Percentiles rank a stretch among this genome's conserved stretches.
phyloP scores from a whole-genome alignment of 148 eudicot genomes.

The Rhododendron griersonianum region DNA sequence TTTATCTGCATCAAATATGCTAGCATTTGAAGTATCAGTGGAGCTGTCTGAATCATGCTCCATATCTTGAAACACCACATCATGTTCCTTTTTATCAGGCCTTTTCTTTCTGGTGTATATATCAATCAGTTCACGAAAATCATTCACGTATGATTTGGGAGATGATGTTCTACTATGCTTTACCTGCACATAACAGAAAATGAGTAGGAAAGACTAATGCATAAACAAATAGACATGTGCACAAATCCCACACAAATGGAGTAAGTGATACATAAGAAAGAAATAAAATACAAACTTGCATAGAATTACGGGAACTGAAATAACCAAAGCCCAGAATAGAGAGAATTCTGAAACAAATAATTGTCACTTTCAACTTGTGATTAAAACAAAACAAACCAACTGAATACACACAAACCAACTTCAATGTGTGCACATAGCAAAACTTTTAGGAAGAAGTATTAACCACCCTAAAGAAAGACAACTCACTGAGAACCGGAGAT shows the following conservation, averaged over 20 bases:
- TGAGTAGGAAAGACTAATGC: conserved; percentile 5
- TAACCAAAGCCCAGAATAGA: not conserved
- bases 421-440: not conserved
- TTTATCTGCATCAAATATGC: conserved; percentile 23
- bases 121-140: conserved; percentile 61
- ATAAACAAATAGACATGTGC: not conserved
- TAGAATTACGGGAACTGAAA: not conserved
- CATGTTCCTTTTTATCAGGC: conserved; percentile 13
- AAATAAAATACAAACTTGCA: not conserved
- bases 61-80: conserved; percentile 17
- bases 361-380: not conserved
- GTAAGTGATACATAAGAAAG: no score
- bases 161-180: conserved; percentile 60
- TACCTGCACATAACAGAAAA: conserved; percentile 45
- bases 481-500: conserved; percentile 78
- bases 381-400: not conserved
- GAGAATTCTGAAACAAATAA: not conserved
- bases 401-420: not conserved
- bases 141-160: conserved; percentile 46
- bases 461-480: conserved; percentile 2
- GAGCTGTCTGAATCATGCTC: conserved; percentile 33
- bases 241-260: not conserved
- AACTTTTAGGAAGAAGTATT: not conserved
- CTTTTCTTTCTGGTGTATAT: conserved; percentile 43
- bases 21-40: conserved; percentile 23